Conservation (phyloP, 495 filamentous ascomycete genomes). For the Parathielavia appendiculata region DNA sequence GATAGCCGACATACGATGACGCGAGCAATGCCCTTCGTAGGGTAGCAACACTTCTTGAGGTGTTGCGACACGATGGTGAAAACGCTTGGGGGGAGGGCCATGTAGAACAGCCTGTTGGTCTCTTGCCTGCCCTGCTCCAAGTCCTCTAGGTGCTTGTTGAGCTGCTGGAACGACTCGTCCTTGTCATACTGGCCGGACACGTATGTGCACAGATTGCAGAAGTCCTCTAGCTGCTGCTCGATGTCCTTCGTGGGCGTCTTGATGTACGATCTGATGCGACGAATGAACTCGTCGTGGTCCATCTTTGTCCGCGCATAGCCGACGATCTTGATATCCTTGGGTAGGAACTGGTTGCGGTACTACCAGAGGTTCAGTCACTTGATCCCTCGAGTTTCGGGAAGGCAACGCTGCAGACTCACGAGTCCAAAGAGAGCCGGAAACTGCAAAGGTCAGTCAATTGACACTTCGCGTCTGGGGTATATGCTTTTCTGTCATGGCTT, state of each 20-base stretch:
- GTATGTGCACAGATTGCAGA: slow-evolving; percentile 84
- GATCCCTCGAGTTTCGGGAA: not conserved
- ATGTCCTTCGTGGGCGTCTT: slow-evolving; percentile 98
- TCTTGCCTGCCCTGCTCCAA: slow-evolving; percentile 77
- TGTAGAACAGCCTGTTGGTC: slow-evolving; percentile 95
- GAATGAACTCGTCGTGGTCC: slow-evolving; percentile 93
- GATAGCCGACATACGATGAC: slow-evolving; percentile 66
- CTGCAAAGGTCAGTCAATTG: slow-evolving; percentile 47
- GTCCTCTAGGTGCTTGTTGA: slow-evolving; percentile 84
- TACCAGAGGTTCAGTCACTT: slow-evolving; percentile 40
- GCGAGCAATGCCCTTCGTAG: slow-evolving; percentile 77
- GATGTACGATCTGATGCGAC: slow-evolving; percentile 93
- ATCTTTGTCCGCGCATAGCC: slow-evolving; percentile 99
- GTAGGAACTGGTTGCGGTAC: slow-evolving; percentile 98
- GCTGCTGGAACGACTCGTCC: slow-evolving; percentile 86
- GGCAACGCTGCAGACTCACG: slow-evolving; percentile 53
- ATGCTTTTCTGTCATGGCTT: not conserved
- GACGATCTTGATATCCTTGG: slow-evolving; percentile 94
- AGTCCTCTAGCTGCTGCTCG: slow-evolving; percentile 87
- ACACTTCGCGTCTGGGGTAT: slow-evolving; percentile 16
- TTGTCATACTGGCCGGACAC: slow-evolving; percentile 95
- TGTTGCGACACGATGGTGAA: slow-evolving; percentile 97
- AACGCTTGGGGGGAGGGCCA: slow-evolving; percentile 96
- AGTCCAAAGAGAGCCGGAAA: slow-evolving; percentile 98
- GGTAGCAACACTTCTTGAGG: slow-evolving; percentile 95